Evolutionary conservation across 148 eudicot genomes (phyloP).

Genomic region (Limonium bicolor): DNA sequence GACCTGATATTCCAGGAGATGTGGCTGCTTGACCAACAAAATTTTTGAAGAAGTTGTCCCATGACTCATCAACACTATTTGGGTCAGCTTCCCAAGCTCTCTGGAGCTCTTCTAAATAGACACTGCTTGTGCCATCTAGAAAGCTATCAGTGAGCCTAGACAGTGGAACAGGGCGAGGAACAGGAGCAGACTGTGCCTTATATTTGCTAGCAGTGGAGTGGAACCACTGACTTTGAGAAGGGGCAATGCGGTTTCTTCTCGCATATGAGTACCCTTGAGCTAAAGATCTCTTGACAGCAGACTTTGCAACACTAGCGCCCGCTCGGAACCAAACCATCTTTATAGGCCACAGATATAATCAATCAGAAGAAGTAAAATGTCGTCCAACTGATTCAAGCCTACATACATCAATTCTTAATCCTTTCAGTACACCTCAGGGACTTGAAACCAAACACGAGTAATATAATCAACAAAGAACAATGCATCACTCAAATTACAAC

Average conservation of each 20-base stretch:
- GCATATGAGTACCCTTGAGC: slow-evolving; percentile 42
- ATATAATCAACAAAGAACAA: too few relatives aligned
- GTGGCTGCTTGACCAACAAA: slow-evolving; percentile 82
- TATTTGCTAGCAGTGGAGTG: slow-evolving; percentile 43
- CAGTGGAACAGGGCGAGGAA: slow-evolving; percentile 74
- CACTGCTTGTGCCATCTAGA: slow-evolving; percentile 90
- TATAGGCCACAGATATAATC: too few relatives aligned
- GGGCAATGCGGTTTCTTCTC: slow-evolving; percentile 23
- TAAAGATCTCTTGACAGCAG: slow-evolving; percentile 49
- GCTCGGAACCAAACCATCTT: slow-evolving; percentile 88
- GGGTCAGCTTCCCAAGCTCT: slow-evolving; percentile 97
- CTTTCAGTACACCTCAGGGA: too few relatives aligned
- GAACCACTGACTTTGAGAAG: slow-evolving; percentile 28
- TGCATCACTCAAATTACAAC: too few relatives aligned
- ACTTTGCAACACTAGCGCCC: slow-evolving; percentile 55
- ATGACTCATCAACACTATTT: slow-evolving; percentile 81
- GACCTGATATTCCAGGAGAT: slow-evolving; percentile 75
- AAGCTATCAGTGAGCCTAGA: slow-evolving; percentile 82
- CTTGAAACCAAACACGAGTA: too few relatives aligned
- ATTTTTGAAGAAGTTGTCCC: slow-evolving; percentile 89
- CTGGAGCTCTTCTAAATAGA: slow-evolving; percentile 83
- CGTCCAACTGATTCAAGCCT: too few relatives aligned
- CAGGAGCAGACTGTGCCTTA: slow-evolving; percentile 54
- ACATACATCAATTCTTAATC: too few relatives aligned
- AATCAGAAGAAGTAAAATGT: too few relatives aligned